Evolutionary conservation across 306 rosid genomes (phyloP), one percentile per base, ranked within the genome.

Genomic region (Crataegus laevigata): DNA sequence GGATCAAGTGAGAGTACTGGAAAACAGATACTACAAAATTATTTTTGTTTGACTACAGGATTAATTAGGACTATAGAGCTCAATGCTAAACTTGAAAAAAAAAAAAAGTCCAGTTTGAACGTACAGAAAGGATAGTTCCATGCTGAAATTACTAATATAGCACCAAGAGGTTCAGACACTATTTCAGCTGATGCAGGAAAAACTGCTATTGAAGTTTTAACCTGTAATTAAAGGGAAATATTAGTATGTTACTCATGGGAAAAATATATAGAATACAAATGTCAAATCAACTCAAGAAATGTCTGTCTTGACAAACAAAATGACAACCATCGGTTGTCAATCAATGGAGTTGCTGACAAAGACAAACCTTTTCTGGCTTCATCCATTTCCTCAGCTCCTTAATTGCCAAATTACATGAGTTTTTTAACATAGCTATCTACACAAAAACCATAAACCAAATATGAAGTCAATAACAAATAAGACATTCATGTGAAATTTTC

Each of bases 91-190:
- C 60, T 58, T 22, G 0, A 34, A 50, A 38, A 75, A 71, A 75
- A 71, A 59, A 11, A 77, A 58, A 81, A 2, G 77, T 25, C 50
- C 66, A 72, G 76, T 42, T 34, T 71, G 38, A 52, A 87, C 99
- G n/a, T 96, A 96, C 99, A 79, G 74, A 96, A 90, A 63, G 99
- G 99, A 84, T 96, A 96, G 87, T 96, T 96, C 99, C 99, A 96
- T 13, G 99, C 89, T 25, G 99, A 90, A 77, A 96, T 96, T 75
- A 90, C 67, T 54, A 96, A 73, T 29, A 89, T 91, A 75, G 91
- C 96, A 52, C 99, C 99, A 40, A 96, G 75, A 26, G 99, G 99
- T 81, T 96, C 99, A 51, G 98, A 84, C 65, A 96, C 97, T 77
- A 96, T 90, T 83, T 91, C 93, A 67, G 98, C 99, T 43, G 99